Percentiles rank a stretch among this genome's conserved stretches.
Evolutionary conservation across 768 basidiomycete genomes (phyloP).

Genomic region (Rhizopogon roseolus): DNA sequence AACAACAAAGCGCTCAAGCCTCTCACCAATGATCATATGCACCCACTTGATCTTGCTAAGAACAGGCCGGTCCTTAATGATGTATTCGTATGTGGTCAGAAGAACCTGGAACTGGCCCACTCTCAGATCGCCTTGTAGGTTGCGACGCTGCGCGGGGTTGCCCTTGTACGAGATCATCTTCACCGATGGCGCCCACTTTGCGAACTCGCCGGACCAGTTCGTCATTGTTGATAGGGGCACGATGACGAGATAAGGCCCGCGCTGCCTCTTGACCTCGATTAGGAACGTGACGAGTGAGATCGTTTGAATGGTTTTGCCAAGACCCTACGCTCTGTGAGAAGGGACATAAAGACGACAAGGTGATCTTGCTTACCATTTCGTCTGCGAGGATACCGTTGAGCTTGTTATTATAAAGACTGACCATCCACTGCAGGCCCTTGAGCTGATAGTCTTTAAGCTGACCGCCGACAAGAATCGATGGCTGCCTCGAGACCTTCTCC

Average conservation of each 20-base stretch:
- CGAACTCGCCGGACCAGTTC: slow-evolving; percentile 95
- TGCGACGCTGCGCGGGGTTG: slow-evolving; percentile 77
- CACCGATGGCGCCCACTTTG: slow-evolving; percentile 92
- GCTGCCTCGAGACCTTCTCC: slow-evolving; percentile 78
- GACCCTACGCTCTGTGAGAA: slow-evolving; percentile 52
- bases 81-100: slow-evolving; percentile 94
- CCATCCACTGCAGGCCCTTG: slow-evolving; percentile 98
- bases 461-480: slow-evolving; percentile 74
- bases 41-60: slow-evolving; percentile 92
- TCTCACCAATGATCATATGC: slow-evolving; percentile 91
- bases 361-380: slow-evolving; percentile 63
- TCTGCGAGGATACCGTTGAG: slow-evolving; percentile 94
- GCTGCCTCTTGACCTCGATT: slow-evolving; percentile 84
- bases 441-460: slow-evolving; percentile 93
- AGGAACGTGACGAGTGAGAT: slow-evolving; percentile 95
- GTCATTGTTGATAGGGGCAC: slow-evolving; percentile 96
- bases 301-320: slow-evolving; percentile 92
- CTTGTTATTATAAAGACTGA: slow-evolving; percentile 93
- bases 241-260: slow-evolving; percentile 94
- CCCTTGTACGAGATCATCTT: slow-evolving; percentile 86
- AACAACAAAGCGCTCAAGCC: not conserved
- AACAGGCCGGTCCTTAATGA: slow-evolving; percentile 93
- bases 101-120: slow-evolving; percentile 85
- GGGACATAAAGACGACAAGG: slow-evolving; percentile 1
- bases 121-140: slow-evolving; percentile 72